Evolutionary conservation across 176 grass and related monocot genomes (phyloP).

Genomic region (Avena sativa): DNA sequence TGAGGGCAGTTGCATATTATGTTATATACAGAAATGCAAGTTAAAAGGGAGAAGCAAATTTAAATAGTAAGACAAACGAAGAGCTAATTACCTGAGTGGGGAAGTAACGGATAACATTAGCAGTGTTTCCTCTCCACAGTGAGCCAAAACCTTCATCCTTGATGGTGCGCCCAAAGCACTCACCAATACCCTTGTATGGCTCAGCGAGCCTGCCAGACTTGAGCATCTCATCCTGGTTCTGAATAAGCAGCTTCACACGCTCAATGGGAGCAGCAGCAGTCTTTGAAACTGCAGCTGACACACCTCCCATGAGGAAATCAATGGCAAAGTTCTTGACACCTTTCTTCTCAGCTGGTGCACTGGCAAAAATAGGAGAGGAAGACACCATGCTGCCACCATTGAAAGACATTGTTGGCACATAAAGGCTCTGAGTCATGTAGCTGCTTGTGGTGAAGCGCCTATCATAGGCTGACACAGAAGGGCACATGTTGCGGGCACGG

Average conservation of each 20-base stretch:
- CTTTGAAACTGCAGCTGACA: slow-evolving; percentile 94
- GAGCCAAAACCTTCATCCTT: slow-evolving; percentile 77
- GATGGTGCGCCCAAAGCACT: slow-evolving; percentile 86
- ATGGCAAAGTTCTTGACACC: slow-evolving; percentile 62
- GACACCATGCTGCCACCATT: slow-evolving; percentile 47
- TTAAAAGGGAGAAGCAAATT: background rate
- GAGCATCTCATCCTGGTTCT: slow-evolving; percentile 99
- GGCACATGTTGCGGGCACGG: slow-evolving; percentile 54
- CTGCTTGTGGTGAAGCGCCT: slow-evolving; percentile 49
- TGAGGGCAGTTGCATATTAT: too few species aligned
- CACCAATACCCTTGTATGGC: slow-evolving; percentile 93
- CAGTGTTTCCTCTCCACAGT: slow-evolving; percentile 91
- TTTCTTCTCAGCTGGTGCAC: slow-evolving; percentile 84
- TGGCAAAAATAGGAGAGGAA: slow-evolving; percentile 64
- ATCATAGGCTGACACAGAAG: slow-evolving; percentile 51
- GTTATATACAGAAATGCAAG: background rate
- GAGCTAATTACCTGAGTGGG: slow-evolving; percentile 73
- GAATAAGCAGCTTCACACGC: slow-evolving; percentile 91
- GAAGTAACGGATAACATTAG: slow-evolving; percentile 95
- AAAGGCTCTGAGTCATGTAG: slow-evolving; percentile 56
- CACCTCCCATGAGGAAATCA: slow-evolving; percentile 95
- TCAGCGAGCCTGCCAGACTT: slow-evolving; percentile 84
- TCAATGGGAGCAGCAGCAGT: slow-evolving; percentile 95
- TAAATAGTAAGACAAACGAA: background rate
- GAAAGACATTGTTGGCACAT: slow-evolving; percentile 43